Base-by-base conservation (phyloP, 139 green algal genomes). In the Chlorella sorokiniana region DNA sequence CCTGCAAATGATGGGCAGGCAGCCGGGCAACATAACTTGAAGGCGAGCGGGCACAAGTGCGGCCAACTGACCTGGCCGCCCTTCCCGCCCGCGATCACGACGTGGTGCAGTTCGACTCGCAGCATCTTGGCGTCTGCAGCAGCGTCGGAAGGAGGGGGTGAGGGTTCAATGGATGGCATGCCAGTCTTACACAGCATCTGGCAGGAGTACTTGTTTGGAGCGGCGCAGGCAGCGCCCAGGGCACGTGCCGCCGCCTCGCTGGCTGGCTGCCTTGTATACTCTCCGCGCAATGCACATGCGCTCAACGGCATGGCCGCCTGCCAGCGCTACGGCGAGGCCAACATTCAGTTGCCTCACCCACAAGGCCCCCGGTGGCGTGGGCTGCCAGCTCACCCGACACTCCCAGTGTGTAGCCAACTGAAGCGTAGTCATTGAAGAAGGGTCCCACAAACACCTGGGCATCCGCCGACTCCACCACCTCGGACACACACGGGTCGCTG, bases 401-500 rank as follows among this genome's bases (percentile, higher is more conserved):
- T 31, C 48, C 71, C n/a, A 38, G 35, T 38, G 52, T 79, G 73
- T 79, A 69, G 31, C 93, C 93, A 10, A 89, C 71, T 3, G 90
- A 91, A 25, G 84, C 89, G 84, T 97, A 97, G 84, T 97, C 94
- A 63, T 92, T 93, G 79, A 93, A 89, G 0, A 90, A 48, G 1
- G 87, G 77, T 3, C 90, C 73, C 23, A 38, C 82, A 76, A 91
- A 78, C 9, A 91, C 48, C 69, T 85, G 83, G 20, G 79, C 87
- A 40, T 93, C 87, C 0, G 87, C 82, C 7, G 77, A 85, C 80
- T 96, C 92, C 37, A 97, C 93, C 6, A 90, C 89, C 84, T 97
- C 93, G 10, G 78, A 84, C 35, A 67, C 79, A 51, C 70, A 89
- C 8, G 87, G 81, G 0, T n/a, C 84, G 75, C 80, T 89, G 67